Evolutionary conservation across 2,329 filamentous ascomycete species (phyloP), one percentile per base, ranked within the genome.

Genomic region (Arthrobotrys conoides): DNA sequence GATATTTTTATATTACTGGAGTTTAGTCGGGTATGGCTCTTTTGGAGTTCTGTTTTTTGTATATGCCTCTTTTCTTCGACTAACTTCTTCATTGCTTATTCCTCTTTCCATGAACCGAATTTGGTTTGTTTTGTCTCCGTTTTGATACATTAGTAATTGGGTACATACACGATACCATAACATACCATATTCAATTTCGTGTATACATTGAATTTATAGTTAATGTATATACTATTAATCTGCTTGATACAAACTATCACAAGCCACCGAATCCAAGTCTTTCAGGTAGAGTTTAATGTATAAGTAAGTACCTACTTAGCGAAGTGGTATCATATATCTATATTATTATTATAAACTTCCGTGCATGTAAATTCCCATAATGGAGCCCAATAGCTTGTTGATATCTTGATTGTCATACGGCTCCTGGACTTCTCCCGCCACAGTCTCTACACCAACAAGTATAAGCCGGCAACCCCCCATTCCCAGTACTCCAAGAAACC

Each of bases 381-480:
- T 12, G 33, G 1, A 8, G 33, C 12, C 38, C 12, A 41, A 41
- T 41, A 16, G 38, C 14, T 16, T 9, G 2, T 46, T n/a, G 16
- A 46, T 46, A 27, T 30, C 10, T 30, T 30, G 6, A 30, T 30
- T 3, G 2, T 18, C 55, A 33, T 55, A 59, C 5, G n/a, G 27
- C 30, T 3, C 30, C 53, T 2, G 53, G 53, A 3, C 53, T 59
- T 16, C 53, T 36, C 3, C 53, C 53, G 2, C 33, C 53, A 59
- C 53, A 59, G 22, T 59, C 53, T 9, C 53, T 36, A 22, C 53
- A 59, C 53, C 53, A 59, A 20, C 53, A 59, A 59, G 53, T 59
- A 38, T 59, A 59, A 38, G 30, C 53, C 30, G 53, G 53, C 5
- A 59, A 1, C 33, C n/a, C n/a, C 18, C n/a, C n/a, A 6, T 14